A percentile compares a stretch with the other conserved stretches of the same genome.
Evolutionary conservation across 2,329 filamentous ascomycete species (phyloP).

Genomic region (Neofusicoccum sp.): DNA sequence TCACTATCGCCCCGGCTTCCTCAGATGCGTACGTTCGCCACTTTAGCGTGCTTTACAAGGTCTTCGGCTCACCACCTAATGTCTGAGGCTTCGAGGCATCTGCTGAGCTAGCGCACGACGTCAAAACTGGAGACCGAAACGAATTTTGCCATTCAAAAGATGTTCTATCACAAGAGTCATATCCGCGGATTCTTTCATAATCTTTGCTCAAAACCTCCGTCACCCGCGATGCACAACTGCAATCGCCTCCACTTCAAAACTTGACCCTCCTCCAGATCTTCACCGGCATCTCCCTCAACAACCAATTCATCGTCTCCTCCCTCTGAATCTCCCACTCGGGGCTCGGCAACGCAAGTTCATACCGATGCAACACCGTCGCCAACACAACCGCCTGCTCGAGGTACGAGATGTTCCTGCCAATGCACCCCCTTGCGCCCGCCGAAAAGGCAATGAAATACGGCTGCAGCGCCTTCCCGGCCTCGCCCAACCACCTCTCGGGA

Average conservation of each 20-base stretch:
- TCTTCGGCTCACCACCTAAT: too few species aligned
- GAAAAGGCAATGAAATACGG: conserved; percentile 23
- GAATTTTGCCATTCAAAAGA: too few species aligned
- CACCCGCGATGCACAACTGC: too few species aligned
- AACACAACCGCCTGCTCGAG: conserved; percentile 45
- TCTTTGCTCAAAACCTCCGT: too few species aligned
- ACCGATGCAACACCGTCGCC: conserved; percentile 36
- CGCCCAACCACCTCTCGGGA: conserved; percentile 50
- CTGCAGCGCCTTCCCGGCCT: conserved; percentile 23
- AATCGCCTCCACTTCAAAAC: neutral
- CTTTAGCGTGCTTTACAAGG: too few species aligned
- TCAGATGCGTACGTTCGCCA: too few species aligned
- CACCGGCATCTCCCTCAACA: conserved; percentile 38
- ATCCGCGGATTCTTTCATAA: too few species aligned
- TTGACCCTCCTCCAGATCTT: conserved; percentile 36
- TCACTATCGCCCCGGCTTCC: too few species aligned
- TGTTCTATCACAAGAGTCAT: too few species aligned
- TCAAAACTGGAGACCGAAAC: too few species aligned
- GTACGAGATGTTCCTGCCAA: conserved; percentile 48
- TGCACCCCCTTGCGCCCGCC: conserved; percentile 25
- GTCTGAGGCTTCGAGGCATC: too few species aligned
- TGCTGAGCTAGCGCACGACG: too few species aligned
- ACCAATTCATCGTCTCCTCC: conserved; percentile 39
- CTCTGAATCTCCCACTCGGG: conserved; percentile 36
- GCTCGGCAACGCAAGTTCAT: conserved; percentile 38